Evolutionary conservation across 441 rosid genomes (phyloP).

Genomic region (Manihot esculenta): DNA sequence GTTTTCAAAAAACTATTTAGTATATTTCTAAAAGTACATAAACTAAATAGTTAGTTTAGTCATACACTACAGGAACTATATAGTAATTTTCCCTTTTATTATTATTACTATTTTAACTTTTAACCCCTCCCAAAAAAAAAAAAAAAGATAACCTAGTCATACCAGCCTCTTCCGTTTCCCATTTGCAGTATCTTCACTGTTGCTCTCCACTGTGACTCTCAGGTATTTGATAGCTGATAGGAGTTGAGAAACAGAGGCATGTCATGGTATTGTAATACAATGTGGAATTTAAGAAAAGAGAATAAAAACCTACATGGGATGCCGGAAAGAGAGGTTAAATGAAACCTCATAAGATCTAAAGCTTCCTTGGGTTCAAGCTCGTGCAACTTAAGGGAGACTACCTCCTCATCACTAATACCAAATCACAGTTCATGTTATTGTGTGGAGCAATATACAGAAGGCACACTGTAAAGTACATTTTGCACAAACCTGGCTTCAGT

Average conservation of each 20-base stretch:
- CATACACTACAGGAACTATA: too few relatives aligned
- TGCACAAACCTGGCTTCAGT: slow-evolving; percentile 47
- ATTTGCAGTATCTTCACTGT: neutral
- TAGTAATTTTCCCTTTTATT: too few relatives aligned
- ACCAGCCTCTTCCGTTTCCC: slow-evolving; percentile 13
- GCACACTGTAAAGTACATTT: neutral
- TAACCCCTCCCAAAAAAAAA: neutral
- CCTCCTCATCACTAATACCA: slow-evolving; percentile 10
- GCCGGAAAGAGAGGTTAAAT: slow-evolving; percentile 12
- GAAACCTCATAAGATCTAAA: slow-evolving; percentile 10
- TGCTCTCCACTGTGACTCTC: slow-evolving; percentile 2
- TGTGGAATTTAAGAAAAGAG: neutral
- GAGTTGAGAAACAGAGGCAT: neutral
- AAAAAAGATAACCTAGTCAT: neutral
- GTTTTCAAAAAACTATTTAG: too few relatives aligned
- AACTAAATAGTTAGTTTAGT: too few relatives aligned
- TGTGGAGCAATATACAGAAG: neutral
- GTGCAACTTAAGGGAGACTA: slow-evolving; percentile 11
- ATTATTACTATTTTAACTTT: neutral
- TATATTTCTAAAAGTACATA: too few relatives aligned
- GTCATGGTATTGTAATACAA: neutral
- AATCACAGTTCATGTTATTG: neutral
- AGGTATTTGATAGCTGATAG: slow-evolving; percentile 20
- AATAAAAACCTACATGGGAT: slow-evolving; percentile 11
- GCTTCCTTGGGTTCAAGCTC: slow-evolving; percentile 18